A percentile compares a stretch with the other conserved stretches of the same genome.
Conservation (phyloP, 108 stramenopile species). For the Schizochytrium sp. region DNA sequence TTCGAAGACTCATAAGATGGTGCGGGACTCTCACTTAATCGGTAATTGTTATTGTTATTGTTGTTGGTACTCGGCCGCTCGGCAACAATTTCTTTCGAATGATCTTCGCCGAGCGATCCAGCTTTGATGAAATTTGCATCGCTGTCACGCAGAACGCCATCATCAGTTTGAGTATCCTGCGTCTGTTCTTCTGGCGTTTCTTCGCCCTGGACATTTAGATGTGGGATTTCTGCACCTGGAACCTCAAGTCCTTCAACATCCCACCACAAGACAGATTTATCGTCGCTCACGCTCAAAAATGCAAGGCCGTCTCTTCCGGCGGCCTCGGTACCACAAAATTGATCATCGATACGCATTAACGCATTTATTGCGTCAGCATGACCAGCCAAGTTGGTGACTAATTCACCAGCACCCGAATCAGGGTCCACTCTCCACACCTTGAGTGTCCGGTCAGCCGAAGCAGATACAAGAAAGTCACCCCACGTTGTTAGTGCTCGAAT, state of each 20-base stretch:
- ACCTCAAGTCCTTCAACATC: constrained; percentile 26
- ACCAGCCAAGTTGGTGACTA: neutral
- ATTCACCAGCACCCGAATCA: neutral
- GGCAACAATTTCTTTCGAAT: too few relatives aligned
- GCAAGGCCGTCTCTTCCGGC: neutral
- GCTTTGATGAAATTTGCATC: neutral
- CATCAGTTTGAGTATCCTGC: neutral
- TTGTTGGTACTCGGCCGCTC: too few relatives aligned
- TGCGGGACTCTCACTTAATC: too few relatives aligned
- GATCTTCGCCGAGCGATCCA: too few relatives aligned
- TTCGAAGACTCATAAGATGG: too few relatives aligned
- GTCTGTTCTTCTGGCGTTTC: neutral
- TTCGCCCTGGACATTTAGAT: too few relatives aligned
- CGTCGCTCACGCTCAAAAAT: constrained; percentile 7
- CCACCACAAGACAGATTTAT: constrained; percentile 23
- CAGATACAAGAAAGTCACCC: constrained; percentile 24
- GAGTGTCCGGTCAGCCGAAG: neutral
- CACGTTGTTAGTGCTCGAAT: neutral
- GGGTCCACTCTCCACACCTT: neutral
- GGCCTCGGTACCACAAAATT: constrained; percentile 1
- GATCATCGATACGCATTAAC: neutral
- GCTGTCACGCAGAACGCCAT: neutral
- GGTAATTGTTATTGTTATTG: too few relatives aligned
- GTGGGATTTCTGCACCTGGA: too few relatives aligned
- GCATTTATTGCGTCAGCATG: constrained; percentile 17